phyloP scores from a whole-genome alignment of 1,139 yeast genomes.

The Meyerozyma guilliermondii region DNA sequence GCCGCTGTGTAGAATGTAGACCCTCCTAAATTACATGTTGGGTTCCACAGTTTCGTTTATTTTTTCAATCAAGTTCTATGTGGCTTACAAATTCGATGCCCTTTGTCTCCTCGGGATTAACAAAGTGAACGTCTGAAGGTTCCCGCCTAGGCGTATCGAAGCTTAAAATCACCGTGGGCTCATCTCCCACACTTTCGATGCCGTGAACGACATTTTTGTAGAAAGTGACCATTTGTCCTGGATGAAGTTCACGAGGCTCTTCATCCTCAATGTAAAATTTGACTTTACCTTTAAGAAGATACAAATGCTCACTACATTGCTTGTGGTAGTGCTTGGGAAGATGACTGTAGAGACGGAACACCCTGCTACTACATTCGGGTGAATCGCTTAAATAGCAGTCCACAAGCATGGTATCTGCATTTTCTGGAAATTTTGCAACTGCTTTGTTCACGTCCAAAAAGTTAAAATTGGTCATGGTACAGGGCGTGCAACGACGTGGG shows the following conservation, averaged over 20 bases:
- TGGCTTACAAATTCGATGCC: conserved; percentile 5
- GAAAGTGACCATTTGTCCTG: conserved; percentile 7
- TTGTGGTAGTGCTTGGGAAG: conserved; percentile 6
- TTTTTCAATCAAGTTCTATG: background rate
- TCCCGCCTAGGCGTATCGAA: conserved; percentile 7
- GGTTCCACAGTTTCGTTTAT: background rate
- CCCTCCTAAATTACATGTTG: too few relatives aligned
- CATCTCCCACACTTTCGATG: conserved; percentile 3
- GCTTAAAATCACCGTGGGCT: conserved; percentile 4
- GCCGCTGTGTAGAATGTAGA: too few relatives aligned
- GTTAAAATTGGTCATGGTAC: background rate
- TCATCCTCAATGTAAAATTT: conserved; percentile 5
- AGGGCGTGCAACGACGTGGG: too few relatives aligned
- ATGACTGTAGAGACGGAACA: conserved; percentile 5
- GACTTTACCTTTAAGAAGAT: conserved; percentile 5
- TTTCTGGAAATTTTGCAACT: conserved; percentile 5
- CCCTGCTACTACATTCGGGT: conserved; percentile 6
- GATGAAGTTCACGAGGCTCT: conserved; percentile 3
- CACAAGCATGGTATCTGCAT: conserved; percentile 5
- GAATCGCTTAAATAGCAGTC: conserved; percentile 6
- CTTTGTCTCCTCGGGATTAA: conserved; percentile 4
- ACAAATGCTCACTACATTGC: conserved; percentile 5
- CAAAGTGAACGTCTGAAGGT: conserved; percentile 6
- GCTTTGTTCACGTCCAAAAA: conserved; percentile 2
- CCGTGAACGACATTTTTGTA: conserved; percentile 4